These are phyloP conservation scores for Malus sieversii DNA, from an alignment of 306 rosid species.

Conservation along the genomic window DNA sequence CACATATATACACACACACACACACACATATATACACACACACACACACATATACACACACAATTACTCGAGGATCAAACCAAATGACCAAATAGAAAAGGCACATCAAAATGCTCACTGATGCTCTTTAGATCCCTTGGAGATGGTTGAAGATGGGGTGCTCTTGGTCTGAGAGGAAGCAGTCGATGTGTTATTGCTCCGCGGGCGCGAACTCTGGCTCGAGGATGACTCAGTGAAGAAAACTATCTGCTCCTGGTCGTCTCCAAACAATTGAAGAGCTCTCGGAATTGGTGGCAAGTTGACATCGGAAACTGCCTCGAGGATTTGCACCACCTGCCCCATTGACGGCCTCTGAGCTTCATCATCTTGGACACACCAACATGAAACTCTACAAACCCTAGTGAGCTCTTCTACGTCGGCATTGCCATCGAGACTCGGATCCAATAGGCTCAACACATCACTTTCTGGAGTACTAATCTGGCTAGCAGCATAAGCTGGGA, in stretches of 20 bases:
- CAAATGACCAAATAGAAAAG: neutral
- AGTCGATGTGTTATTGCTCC: slow-evolving; percentile 24
- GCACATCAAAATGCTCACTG: neutral
- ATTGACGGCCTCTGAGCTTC: slow-evolving; percentile 64
- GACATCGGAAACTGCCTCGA: slow-evolving; percentile 54
- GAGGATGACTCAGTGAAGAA: slow-evolving; percentile 63
- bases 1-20: neutral
- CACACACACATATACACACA: neutral
- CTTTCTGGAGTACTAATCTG: slow-evolving; percentile 28
- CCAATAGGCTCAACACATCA: slow-evolving; percentile 43
- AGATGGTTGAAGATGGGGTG: slow-evolving; percentile 19
- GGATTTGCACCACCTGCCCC: slow-evolving; percentile 81
- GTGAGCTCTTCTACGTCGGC: slow-evolving; percentile 45
- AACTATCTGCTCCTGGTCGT: slow-evolving; percentile 40
- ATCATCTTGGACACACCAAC: slow-evolving; percentile 86
- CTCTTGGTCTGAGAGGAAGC: slow-evolving; percentile 35
- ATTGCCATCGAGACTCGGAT: slow-evolving; percentile 42
- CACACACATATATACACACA: neutral
- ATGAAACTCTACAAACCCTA: slow-evolving; percentile 52
- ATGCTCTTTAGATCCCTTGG: slow-evolving; percentile 14
- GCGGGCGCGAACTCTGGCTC: slow-evolving; percentile 34
- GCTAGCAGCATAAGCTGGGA: slow-evolving; percentile 51
- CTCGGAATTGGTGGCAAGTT: slow-evolving; percentile 58
- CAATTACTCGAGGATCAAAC: neutral
- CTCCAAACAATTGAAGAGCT: slow-evolving; percentile 43